A percentile compares a stretch with the other conserved stretches of the same genome.
Evolutionary conservation across 345 rosid genomes (phyloP).

Genomic region (Camelina hispida): DNA sequence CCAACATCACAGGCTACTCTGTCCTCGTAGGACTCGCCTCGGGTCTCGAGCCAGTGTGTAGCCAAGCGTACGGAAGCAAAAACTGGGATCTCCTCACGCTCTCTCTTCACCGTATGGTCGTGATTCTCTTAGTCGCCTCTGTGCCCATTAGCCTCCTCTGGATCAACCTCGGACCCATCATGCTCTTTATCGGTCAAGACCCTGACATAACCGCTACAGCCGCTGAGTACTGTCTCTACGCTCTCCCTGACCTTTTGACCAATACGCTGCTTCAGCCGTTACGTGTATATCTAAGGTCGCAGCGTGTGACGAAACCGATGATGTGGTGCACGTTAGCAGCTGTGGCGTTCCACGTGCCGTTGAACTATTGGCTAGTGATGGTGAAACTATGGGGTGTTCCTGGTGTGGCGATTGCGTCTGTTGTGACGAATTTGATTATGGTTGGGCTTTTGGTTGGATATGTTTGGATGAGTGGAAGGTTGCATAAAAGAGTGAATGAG

Average conservation of each 20-base stretch:
- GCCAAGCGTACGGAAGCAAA: slow-evolving; percentile 93
- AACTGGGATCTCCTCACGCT: slow-evolving; percentile 88
- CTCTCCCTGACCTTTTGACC: slow-evolving; percentile 90
- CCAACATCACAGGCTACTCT: slow-evolving; percentile 98
- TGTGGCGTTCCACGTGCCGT: slow-evolving; percentile 78
- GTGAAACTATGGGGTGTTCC: slow-evolving; percentile 71
- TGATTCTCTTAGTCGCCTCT: slow-evolving; percentile 71
- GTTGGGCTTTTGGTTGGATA: slow-evolving; percentile 77
- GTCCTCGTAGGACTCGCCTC: slow-evolving; percentile 92
- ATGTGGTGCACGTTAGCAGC: slow-evolving; percentile 93
- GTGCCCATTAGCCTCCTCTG: slow-evolving; percentile 85
- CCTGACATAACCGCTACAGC: slow-evolving; percentile 80
- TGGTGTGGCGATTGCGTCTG: slow-evolving; percentile 95
- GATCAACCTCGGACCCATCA: slow-evolving; percentile 83
- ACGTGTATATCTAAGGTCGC: slow-evolving; percentile 87
- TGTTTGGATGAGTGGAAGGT: slow-evolving; percentile 66
- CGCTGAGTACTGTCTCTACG: slow-evolving; percentile 77
- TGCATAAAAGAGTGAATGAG: slow-evolving; percentile 59
- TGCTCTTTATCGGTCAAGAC: slow-evolving; percentile 89
- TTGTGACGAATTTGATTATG: slow-evolving; percentile 86
- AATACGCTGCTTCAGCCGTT: slow-evolving; percentile 88
- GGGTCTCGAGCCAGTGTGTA: slow-evolving; percentile 96
- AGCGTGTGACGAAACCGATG: slow-evolving; percentile 87
- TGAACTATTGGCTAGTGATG: slow-evolving; percentile 71
- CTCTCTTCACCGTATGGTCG: slow-evolving; percentile 88